Evolutionary conservation across 768 basidiomycete species (phyloP).

Genomic region (Mycena alexandri): DNA sequence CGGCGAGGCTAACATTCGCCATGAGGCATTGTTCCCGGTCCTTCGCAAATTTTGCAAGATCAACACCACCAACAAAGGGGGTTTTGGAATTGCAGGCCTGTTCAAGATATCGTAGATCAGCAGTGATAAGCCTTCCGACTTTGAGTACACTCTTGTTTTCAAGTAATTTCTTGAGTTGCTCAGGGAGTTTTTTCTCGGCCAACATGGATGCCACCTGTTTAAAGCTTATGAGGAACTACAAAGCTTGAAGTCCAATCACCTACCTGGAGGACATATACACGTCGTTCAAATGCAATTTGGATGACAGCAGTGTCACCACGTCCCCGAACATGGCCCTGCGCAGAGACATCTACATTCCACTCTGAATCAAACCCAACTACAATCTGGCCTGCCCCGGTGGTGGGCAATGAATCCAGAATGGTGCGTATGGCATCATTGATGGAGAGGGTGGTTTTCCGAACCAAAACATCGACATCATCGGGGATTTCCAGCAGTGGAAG

Average conservation of each 20-base stretch:
- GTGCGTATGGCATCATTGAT: not conserved
- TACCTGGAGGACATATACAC: slow-evolving; percentile 6
- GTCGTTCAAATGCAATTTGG: slow-evolving; percentile 9
- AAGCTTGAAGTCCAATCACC: no score
- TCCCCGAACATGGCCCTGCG: not conserved
- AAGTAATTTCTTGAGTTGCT: not conserved
- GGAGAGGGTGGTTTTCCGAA: not conserved
- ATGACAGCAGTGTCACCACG: not conserved
- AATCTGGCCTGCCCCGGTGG: not conserved
- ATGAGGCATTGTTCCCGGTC: not conserved
- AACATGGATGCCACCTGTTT: slow-evolving; percentile 7
- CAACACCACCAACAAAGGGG: slow-evolving; percentile 1
- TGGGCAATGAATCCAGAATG: not conserved
- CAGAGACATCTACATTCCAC: not conserved
- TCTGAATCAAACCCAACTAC: not conserved
- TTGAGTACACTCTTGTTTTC: not conserved
- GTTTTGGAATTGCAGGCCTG: not conserved
- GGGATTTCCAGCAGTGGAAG: slow-evolving; percentile 26
- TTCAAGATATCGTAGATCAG: not conserved
- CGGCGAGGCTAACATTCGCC: not conserved
- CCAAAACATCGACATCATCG: not conserved
- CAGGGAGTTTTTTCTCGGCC: not conserved
- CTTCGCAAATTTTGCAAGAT: slow-evolving; percentile 6
- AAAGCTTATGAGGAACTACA: slow-evolving; percentile 33
- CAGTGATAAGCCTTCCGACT: not conserved